Evolutionary conservation across 106 monocot species (phyloP), one percentile per base, ranked within the genome.

Genomic region (Platanthera guangdongensis): DNA sequence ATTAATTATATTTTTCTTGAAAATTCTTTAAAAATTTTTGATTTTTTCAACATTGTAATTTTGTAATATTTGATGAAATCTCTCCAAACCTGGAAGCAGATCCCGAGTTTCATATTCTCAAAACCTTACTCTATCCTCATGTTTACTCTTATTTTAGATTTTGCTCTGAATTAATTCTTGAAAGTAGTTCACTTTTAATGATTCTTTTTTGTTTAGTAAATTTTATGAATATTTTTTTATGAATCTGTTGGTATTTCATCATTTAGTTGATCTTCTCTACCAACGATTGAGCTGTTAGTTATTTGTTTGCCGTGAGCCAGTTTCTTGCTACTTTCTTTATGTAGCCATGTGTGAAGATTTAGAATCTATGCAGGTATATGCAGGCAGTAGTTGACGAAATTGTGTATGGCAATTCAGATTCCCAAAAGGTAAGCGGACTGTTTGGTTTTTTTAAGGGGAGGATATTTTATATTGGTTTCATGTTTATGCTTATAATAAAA

Each of bases 321-420:
- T 5, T 48, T 12, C 47, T 48, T 70, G 4, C 47, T 48, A 47
- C 16, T 72, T 51, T 30, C 51, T 45, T 6, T 25, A 39, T 77
- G 21, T 30, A 18, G 13, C 3, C 16, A 9, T 15, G 28, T 47
- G 8, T 16, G 53, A 57, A 76, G 63, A 18, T 47, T 15, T 51
- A 25, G 57, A 65, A 50, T 65, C 72, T 15, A 77, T 83, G 50
- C 57, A 99, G 99, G 88, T 99, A 99, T 77, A 94, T 99, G 94
- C 99, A 99, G 82, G 99, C 94, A 50, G 99, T 99, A 13, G 90
- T 90, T 21, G 99, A 99, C 82, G 99, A 99, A 83, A 79, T 94
- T 77, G 78, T 92, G 25, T 83, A 94, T 69, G 75, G 70, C 78
- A 85, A 82, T 80, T 75, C 76, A 81, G 88, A 99, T 86, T 83